A percentile compares a stretch with the other conserved stretches of the same genome.
Conservation (phyloP, 345 rosid species). For the Cardamine occulta region DNA sequence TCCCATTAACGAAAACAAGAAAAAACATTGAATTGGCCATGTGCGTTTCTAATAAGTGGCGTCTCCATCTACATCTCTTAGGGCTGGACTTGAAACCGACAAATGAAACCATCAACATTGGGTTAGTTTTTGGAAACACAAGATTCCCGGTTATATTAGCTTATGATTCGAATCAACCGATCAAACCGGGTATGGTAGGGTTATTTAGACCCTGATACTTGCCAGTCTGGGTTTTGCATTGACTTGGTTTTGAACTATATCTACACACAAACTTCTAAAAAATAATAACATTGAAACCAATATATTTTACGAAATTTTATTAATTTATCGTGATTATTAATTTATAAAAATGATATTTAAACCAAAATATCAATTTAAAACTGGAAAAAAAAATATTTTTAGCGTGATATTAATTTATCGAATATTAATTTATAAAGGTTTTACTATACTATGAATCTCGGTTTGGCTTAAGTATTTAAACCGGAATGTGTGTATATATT, state of each 20-base stretch:
- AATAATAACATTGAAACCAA: too few species aligned
- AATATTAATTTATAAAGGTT: too few species aligned
- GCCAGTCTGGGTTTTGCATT: not conserved
- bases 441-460: not conserved
- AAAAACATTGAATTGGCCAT: conserved; percentile 27
- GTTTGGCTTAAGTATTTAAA: not conserved
- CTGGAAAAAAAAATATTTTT: too few species aligned
- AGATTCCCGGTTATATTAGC: not conserved
- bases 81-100: not conserved
- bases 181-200: not conserved
- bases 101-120: conserved; percentile 22
- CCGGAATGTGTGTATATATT: not conserved
- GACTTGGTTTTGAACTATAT: not conserved
- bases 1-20: too few species aligned
- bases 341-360: too few species aligned
- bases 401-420: too few species aligned
- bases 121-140: not conserved
- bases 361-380: too few species aligned
- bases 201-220: not conserved
- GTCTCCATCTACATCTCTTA: conserved; percentile 26
- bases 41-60: conserved; percentile 30
- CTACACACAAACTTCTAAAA: too few species aligned
- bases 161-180: not conserved
- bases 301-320: too few species aligned
- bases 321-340: too few species aligned